A percentile compares a stretch with the other conserved stretches of the same genome.
Conservation (phyloP, 139 green algal species). For the Chlamydomonas applanata region DNA sequence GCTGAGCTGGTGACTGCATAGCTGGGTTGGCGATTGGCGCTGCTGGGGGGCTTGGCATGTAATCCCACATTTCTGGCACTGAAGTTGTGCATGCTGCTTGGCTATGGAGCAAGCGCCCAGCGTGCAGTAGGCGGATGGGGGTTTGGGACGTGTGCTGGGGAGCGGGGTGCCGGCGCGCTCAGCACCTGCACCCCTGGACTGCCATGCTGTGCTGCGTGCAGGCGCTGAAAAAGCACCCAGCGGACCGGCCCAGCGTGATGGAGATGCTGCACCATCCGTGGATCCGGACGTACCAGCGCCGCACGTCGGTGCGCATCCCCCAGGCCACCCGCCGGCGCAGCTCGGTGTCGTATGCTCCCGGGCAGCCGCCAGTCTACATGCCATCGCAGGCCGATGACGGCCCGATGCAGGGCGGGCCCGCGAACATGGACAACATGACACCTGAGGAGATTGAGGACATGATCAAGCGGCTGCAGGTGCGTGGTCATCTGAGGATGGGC, state of each 20-base stretch:
- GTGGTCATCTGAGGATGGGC: not conserved
- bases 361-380: not conserved
- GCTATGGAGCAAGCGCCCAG: no score
- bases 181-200: not conserved
- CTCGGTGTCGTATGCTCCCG: not conserved
- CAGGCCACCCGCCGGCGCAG: slow-evolving; percentile 13
- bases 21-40: no score
- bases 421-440: slow-evolving; percentile 28
- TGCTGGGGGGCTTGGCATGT: no score
- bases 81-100: no score
- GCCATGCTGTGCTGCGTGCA: not conserved
- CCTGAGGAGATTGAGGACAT: slow-evolving; percentile 37
- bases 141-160: no score
- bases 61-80: no score
- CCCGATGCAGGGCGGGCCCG: not conserved
- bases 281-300: slow-evolving; percentile 44
- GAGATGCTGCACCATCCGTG: slow-evolving; percentile 66
- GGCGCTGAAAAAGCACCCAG: slow-evolving; percentile 60
- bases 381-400: not conserved
- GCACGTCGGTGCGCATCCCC: slow-evolving; percentile 9
- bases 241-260: slow-evolving; percentile 50
- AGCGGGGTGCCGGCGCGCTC: no score
- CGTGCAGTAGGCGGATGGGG: no score
- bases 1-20: not conserved
- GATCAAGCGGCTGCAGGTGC: slow-evolving; percentile 37